Conservation (phyloP, 2,329 filamentous ascomycete species). For the Tetracladium maxilliforme region DNA sequence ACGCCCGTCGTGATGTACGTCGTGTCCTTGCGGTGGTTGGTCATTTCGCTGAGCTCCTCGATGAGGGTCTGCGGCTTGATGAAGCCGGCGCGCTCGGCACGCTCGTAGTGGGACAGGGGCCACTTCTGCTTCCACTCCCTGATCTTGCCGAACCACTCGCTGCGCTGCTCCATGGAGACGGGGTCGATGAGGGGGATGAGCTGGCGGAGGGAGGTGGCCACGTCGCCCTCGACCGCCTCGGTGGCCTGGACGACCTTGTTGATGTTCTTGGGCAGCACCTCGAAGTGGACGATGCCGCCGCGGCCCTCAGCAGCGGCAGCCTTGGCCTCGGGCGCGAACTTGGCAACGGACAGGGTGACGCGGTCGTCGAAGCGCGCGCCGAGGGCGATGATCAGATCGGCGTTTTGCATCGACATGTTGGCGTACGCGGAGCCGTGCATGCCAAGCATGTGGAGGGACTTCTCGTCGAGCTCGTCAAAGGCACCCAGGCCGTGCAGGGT, state of each 20-base stretch:
- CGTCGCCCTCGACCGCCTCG: constrained; percentile 88
- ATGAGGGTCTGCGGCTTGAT: constrained; percentile 96
- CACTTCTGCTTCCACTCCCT: constrained; percentile 82
- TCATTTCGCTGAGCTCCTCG: constrained; percentile 76
- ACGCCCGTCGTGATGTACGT: constrained; percentile 90
- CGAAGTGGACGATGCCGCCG: constrained; percentile 93
- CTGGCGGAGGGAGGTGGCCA: constrained; percentile 59
- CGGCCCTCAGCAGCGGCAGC: constrained; percentile 70
- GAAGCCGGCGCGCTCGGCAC: constrained; percentile 55
- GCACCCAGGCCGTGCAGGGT: constrained; percentile 87
- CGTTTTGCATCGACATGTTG: constrained; percentile 96
- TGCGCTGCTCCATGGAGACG: constrained; percentile 48
- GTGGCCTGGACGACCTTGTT: constrained; percentile 98
- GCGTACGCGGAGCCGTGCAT: constrained; percentile 97
- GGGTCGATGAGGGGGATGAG: constrained; percentile 60
- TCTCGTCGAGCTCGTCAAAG: constrained; percentile 85
- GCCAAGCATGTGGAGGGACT: constrained; percentile 93
- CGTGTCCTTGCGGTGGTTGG: constrained; percentile 62
- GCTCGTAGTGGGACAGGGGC: constrained; percentile 72
- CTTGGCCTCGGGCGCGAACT: constrained; percentile 82
- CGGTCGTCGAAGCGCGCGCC: constrained; percentile 94
- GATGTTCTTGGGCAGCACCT: constrained; percentile 99
- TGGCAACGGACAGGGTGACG: constrained; percentile 66
- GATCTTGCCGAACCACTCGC: constrained; percentile 84
- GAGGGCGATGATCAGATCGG: constrained; percentile 88